Evolutionary conservation across 257 asterid species (phyloP), one percentile per base, ranked within the genome.

Genomic region (Plectranthus barbatus): DNA sequence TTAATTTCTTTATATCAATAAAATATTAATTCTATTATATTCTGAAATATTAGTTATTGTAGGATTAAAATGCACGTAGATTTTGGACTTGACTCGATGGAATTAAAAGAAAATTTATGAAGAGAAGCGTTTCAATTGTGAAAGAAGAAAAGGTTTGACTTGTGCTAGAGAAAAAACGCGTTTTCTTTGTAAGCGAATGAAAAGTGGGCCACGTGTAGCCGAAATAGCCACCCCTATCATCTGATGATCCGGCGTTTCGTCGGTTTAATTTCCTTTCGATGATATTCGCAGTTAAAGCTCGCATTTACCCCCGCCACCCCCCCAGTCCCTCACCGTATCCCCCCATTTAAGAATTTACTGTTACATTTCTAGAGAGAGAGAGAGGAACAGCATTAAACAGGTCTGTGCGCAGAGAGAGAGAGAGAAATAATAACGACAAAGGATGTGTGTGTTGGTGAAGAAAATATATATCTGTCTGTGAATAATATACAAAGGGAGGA

Each of bases 241-340:
- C 62, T 18, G 44, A 58, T 67, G 67, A 65, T 42, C 63, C 62
- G 80, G 78, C 77, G 69, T 76, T 69, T 62, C 71, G 74, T 75
- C 84, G 61, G 84, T 79, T 86, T 71, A 31, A 31, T 31, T 31
- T 31, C 36, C 80, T 60, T 53, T 53, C 42, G 3, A 18, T 15
- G 15, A 24, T 36, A 55, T 9, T 19, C 68, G 59, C 56, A 85
- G 80, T 87, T 81, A 85, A 74, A 68, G 89, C 84, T 46, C 36
- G 81, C 92, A 85, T 81, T 81, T 79, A 85, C 72, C 67, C n/a
- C n/a, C n/a, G n/a, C n/a, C n/a, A n/a, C n/a, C n/a, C n/a, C 62
- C 41, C 4, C 42, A 33, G 9, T 23, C 51, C n/a, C 54, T 40
- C 40, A 26, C 26, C 47, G 36, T 19, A 53, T 69, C 72, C n/a